Base-by-base conservation (phyloP, 345 rosid genomes). In the Psidium friedrichsthalianum region DNA sequence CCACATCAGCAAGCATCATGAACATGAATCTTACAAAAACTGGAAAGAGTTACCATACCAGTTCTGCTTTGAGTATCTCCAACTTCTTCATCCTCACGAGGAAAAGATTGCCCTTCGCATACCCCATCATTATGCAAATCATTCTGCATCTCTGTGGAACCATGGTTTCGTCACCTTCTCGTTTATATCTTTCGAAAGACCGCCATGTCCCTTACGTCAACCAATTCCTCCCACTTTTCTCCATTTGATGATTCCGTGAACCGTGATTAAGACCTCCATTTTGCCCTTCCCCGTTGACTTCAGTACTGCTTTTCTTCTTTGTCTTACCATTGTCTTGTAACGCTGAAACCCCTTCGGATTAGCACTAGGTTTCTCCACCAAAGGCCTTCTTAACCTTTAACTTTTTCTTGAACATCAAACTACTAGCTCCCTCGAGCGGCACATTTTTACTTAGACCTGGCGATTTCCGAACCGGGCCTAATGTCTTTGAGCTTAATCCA, bases 331-430 rank as follows among this genome's bases (percentile, higher is more conserved):
- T 51, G 40, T n/a, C 36, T 27, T 0, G 56, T 82, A 18, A 84
- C 91, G 11, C 89, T 83, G 86, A 96, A 95, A 10, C 96, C 98
- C 89, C 88, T 92, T 4, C 81, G 91, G 58, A 78, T 85, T 21
- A 53, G 83, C 5, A 84, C 89, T 58, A 69, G 84, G 84, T 6
- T 83, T 56, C 54, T 78, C 84, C 87, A 49, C 64, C 0, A 88
- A 84, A 3, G 90, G 90, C 22, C 86, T 84, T 85, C 87, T 90
- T 90, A 86, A 92, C 94, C 86, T 88, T 94, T 20, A 85, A 84
- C 86, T 94, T 96, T 84, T 92, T 94, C 88, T 92, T 92, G 83
- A 93, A 90, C 85, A 90, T 82, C 90, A 93, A 87, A 13, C 82
- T 84, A 56, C 87, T 87, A 80, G 81, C 85, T 51, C 83, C 88